Conservation (phyloP, 306 rosid species). For the Begonia fuchsioides region DNA sequence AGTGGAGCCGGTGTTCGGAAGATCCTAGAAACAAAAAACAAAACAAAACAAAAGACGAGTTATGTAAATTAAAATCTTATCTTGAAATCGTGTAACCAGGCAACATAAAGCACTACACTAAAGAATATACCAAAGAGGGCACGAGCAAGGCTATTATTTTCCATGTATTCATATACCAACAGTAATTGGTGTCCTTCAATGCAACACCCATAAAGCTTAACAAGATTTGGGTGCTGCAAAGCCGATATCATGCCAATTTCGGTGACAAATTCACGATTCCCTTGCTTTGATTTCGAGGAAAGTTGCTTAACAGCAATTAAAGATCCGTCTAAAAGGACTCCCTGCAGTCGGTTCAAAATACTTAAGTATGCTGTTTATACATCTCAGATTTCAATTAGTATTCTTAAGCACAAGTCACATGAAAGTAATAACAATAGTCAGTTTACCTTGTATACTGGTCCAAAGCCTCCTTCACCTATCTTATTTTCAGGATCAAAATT, state of each 20-base stretch:
- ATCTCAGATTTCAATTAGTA: too few species aligned
- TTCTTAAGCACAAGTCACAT: not conserved
- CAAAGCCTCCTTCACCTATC: conserved; percentile 17
- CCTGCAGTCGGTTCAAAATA: conserved; percentile 22
- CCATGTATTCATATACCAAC: conserved; percentile 83
- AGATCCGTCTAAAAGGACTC: conserved; percentile 56
- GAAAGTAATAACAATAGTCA: not conserved
- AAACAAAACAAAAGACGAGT: not conserved
- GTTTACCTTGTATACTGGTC: conserved; percentile 13
- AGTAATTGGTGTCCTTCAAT: conserved; percentile 82
- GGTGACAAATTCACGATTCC: conserved; percentile 72
- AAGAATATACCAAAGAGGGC: conserved; percentile 63
- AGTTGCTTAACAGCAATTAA: conserved; percentile 85
- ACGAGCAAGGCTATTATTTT: conserved; percentile 91
- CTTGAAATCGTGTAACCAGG: not conserved
- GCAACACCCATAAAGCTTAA: conserved; percentile 78
- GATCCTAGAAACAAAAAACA: conserved; percentile 21
- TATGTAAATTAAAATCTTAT: not conserved
- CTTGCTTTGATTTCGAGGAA: conserved; percentile 87
- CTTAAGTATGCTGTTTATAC: too few species aligned
- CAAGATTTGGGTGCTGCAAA: conserved; percentile 88
- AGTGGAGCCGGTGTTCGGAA: conserved; percentile 34
- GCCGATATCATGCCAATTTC: conserved; percentile 99
- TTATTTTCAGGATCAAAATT: conserved; percentile 10
- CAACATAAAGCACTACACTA: conserved; percentile 1